phyloP scores from a whole-genome alignment of 163 green algal genomes.

The Chlamydomonas reinhardtii region DNA sequence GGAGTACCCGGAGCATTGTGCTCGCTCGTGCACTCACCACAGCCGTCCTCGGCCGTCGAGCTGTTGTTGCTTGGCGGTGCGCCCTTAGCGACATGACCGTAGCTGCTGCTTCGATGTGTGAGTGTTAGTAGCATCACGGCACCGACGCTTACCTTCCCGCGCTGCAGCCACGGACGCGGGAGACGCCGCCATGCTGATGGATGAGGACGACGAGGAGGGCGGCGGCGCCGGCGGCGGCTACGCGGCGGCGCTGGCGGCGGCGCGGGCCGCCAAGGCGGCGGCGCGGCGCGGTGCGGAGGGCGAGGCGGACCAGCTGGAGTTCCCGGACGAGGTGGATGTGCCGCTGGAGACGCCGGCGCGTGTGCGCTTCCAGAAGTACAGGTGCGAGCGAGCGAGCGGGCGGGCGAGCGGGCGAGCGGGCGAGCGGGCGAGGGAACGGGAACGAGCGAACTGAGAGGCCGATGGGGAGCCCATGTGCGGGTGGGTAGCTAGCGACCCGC shows the following conservation, averaged over 20 bases:
- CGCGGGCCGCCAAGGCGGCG: background rate
- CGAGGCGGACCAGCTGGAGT: conserved; percentile 80
- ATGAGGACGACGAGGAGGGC: conserved; percentile 74
- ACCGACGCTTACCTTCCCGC: no score
- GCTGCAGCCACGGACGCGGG: conserved; percentile 47
- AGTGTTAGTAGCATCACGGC: no score
- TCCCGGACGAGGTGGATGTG: conserved; percentile 91
- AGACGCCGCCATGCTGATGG: conserved; percentile 49
- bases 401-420: background rate
- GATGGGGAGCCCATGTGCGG: no score
- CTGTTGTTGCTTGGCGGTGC: no score
- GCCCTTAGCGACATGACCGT: no score
- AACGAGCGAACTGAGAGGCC: no score
- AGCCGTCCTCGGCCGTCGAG: no score
- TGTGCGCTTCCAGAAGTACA: conserved; percentile 75
- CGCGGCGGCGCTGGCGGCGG: conserved; percentile 38
- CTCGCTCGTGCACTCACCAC: no score
- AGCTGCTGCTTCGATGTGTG: no score
- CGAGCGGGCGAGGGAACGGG: no score
- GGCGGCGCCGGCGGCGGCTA: conserved; percentile 69
- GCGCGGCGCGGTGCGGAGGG: background rate
- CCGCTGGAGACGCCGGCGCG: conserved; percentile 79
- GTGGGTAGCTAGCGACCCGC: no score
- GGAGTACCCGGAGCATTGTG: no score
- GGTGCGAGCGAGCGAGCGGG: background rate